phyloP scores from a whole-genome alignment of 2,329 filamentous ascomycete genomes.

The Microdochium trichocladiopsis region DNA sequence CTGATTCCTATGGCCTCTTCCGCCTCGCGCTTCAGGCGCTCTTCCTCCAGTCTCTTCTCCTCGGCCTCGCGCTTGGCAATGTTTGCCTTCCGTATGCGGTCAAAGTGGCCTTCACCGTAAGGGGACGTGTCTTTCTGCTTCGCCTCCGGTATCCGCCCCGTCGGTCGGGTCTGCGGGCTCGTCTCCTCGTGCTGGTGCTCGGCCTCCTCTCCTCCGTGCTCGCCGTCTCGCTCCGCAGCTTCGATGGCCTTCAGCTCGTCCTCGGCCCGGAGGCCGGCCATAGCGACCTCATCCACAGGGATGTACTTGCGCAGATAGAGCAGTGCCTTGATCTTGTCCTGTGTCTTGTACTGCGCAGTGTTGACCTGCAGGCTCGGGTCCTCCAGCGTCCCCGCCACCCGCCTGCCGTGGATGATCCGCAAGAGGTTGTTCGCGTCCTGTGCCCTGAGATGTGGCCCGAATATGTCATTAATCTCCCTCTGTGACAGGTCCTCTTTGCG shows the following conservation, averaged over 20 bases:
- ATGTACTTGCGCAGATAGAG: conserved; percentile 47
- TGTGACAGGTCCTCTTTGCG: conserved; percentile 38
- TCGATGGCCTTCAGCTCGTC: conserved; percentile 53
- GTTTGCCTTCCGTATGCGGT: conserved; percentile 48
- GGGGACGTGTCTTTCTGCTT: conserved; percentile 33
- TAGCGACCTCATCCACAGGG: conserved; percentile 52
- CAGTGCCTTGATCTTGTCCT: conserved; percentile 39
- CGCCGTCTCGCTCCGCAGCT: conserved; percentile 11
- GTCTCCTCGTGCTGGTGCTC: conserved; percentile 10
- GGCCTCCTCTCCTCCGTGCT: conserved; percentile 5
- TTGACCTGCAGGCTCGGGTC: conserved; percentile 45
- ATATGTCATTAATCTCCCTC: conserved; percentile 38
- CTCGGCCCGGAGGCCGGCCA: conserved; percentile 54
- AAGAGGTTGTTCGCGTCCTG: conserved; percentile 45
- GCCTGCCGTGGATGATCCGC: conserved; percentile 52
- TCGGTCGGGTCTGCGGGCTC: conserved; percentile 6
- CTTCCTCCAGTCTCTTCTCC: conserved; percentile 34
- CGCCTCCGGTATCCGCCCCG: conserved; percentile 14
- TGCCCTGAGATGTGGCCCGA: conserved; percentile 38
- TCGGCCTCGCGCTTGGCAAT: conserved; percentile 40
- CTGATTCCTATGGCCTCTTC: conserved; percentile 26
- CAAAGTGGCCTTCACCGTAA: conserved; percentile 51
- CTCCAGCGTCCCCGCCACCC: conserved; percentile 56
- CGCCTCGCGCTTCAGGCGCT: conserved; percentile 31
- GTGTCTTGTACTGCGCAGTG: conserved; percentile 33